Evolutionary conservation across 140 eudicot genomes (phyloP), one percentile per base, ranked within the genome.

Genomic region (Anethum foeniculum): DNA sequence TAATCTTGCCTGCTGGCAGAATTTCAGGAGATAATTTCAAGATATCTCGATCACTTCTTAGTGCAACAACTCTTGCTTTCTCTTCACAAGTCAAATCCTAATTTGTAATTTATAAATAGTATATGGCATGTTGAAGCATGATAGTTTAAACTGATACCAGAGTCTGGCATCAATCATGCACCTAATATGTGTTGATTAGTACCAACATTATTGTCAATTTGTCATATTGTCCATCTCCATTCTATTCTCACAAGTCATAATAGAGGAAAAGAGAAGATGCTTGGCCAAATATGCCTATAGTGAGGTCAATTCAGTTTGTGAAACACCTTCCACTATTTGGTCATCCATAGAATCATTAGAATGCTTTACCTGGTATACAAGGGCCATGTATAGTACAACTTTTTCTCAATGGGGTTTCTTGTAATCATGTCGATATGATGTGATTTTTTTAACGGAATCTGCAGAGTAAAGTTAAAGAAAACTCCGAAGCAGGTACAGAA

Each of bases 371-470:
- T 73, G 15, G 11, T 7, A 34, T 51, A 38, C 43, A 7, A 39
- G 58, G 74, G 75, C 75, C 81, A 79, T 13, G 5, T 39, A 28
- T 44, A n/a, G n/a, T n/a, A 47, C 64, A 25, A 79, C 82, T 79
- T 79, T 25, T 19, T n/a, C 41, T 19, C 12, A 39, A 39, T 58
- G 32, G 80, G 43, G 14, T 78, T 56, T 19, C 27, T 23, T 25
- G 1, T 36, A 78, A 39, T 39, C 67, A 78, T 46, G 43, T 21
- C 10, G 12, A 23, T 14, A 38, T 64, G 71, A 78, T 54, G 72
- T 56, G 73, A 56, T 58, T 13, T 54, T 54, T n/a, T 44, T 51
- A 60, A 60, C 75, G 18, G 21, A 38, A 43, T 6, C 18, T 32
- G n/a, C 8, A 77, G 48, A 36, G 71, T 56, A 1, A 52, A 49